Evolutionary conservation across 164 flowering plant species (phyloP), one percentile per base, ranked within the genome.

Genomic region (Chloranthus sessilifolius): DNA sequence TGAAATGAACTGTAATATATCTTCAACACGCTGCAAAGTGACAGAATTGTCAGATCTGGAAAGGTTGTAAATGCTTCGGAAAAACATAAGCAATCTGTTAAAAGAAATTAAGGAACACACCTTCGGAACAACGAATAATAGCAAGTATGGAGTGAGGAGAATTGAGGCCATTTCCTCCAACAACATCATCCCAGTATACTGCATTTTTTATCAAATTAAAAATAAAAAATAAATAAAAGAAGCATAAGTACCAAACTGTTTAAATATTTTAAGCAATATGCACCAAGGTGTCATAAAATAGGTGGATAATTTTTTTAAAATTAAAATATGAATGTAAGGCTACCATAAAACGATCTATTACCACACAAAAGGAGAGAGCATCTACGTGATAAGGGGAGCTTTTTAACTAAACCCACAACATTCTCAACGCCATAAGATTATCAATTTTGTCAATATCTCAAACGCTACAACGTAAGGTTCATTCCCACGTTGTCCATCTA

Each of bases 101-200:
- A n/a, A 16, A 38, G 38, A 9, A n/a, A n/a, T n/a, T 6, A 4
- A 36, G 14, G 15, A 40, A 20, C 34, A 6, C 28, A 94, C 99
- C 97, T 87, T 67, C 53, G 99, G 97, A 23, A 94, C 87, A 50
- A 83, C 72, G 61, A 80, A 83, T 36, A 94, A 4, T 49, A 94
- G 99, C 55, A 94, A 66, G 41, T 74, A 77, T 2, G 99, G 99
- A 25, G 99, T 94, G 46, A 86, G 72, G 64, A 94, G 81, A 63
- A 94, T 94, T 26, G 99, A 94, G 49, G 91, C 83, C 86, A 89
- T 87, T 82, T 94, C 99, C 70, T 94, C 99, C 54, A 94, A 69
- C 60, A 87, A 67, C 86, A 86, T 87, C 95, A 81, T 89, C 58
- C 89, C 92, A 23, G 95, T 85, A 50, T 89, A 94, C 99, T 94